Evolutionary conservation across 148 eudicot genomes (phyloP).

Genomic region (Heliamphora exappendiculata): DNA sequence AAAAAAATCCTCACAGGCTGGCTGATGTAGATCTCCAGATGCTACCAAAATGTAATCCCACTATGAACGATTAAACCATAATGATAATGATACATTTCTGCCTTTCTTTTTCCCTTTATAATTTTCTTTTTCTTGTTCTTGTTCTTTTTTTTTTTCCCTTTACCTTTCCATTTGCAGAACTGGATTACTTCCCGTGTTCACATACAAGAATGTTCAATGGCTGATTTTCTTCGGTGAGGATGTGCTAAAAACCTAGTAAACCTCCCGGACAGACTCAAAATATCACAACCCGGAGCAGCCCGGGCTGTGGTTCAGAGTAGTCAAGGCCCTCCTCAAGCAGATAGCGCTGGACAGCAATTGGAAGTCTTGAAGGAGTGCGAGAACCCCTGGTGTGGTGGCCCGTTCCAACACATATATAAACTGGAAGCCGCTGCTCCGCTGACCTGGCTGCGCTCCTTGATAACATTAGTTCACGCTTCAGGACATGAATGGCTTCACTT

Average conservation of each 20-base stretch:
- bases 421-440: conserved; percentile 50
- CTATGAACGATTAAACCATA: conserved; percentile 16
- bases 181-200: conserved; percentile 41
- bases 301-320: conserved; percentile 85
- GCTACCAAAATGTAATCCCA: conserved; percentile 35
- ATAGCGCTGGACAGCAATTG: conserved; percentile 79
- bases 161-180: conserved; percentile 23
- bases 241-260: conserved; percentile 25
- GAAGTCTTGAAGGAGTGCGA: conserved; percentile 86
- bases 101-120: conserved; percentile 17
- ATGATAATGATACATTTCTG: conserved; percentile 24
- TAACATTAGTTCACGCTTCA: conserved; percentile 59
- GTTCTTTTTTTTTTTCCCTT: no score
- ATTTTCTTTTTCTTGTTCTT: conserved; percentile 14
- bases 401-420: conserved; percentile 82
- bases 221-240: conserved; percentile 15
- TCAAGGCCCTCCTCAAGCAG: conserved; percentile 90
- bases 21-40: background rate
- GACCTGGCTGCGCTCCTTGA: conserved; percentile 71
- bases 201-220: conserved; percentile 36
- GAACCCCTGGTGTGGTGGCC: conserved; percentile 90
- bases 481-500: conserved; percentile 72
- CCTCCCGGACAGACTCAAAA: conserved; percentile 38
- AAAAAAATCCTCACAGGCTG: background rate
- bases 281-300: conserved; percentile 75